Conservation (phyloP, 345 rosid species). For the Acer campestre region DNA sequence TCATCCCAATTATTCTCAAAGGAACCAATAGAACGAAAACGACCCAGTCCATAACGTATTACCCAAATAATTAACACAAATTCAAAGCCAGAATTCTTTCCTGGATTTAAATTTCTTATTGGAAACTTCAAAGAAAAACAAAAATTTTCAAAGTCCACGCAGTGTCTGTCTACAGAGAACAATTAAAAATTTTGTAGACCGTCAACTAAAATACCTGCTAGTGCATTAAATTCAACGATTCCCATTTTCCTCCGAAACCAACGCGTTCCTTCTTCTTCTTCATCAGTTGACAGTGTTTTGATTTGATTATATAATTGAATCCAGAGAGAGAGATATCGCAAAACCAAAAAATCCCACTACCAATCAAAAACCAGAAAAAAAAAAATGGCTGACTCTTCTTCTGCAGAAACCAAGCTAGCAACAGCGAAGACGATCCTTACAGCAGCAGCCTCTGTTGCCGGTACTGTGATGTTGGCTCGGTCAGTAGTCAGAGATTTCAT, state of each 20-base stretch:
- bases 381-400: constrained; percentile 19
- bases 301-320: neutral
- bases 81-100: neutral
- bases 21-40: neutral
- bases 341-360: neutral
- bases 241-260: neutral
- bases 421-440: constrained; percentile 51
- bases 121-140: neutral
- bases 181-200: too few species aligned
- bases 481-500: constrained; percentile 44
- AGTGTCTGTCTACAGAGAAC: too few species aligned
- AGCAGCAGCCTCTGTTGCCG: constrained; percentile 60
- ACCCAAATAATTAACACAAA: neutral
- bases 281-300: neutral
- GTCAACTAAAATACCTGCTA: too few species aligned
- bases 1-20: neutral
- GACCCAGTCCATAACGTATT: neutral
- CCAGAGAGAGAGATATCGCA: neutral
- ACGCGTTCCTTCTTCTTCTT: neutral
- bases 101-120: too few species aligned
- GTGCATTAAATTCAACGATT: too few species aligned
- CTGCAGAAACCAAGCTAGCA: constrained; percentile 35
- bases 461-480: constrained; percentile 51
- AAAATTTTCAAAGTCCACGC: neutral
- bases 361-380: neutral